A percentile compares a stretch with the other conserved stretches of the same genome.
These are phyloP conservation scores for Zizania palustris DNA, from an alignment of 202 grass and related monocot species.

Conservation along the genomic window DNA sequence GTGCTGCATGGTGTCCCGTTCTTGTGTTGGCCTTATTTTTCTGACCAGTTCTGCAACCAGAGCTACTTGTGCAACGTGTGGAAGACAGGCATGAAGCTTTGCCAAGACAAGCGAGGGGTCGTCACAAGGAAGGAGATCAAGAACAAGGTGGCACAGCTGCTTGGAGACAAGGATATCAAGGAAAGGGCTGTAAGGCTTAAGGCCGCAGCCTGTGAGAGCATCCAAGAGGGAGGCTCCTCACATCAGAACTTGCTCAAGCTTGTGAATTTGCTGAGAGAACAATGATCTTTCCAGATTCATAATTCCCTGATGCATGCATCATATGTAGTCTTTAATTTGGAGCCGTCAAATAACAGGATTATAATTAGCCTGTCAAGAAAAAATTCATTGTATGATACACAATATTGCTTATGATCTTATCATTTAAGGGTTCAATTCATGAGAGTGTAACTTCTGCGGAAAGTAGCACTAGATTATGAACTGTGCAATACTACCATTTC, in stretches of 20 bases:
- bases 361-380: neutral
- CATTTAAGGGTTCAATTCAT: no score
- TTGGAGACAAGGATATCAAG: constrained; percentile 49
- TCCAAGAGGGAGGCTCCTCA: constrained; percentile 53
- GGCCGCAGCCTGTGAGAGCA: constrained; percentile 39
- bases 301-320: neutral
- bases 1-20: constrained; percentile 48
- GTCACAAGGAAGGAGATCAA: constrained; percentile 44
- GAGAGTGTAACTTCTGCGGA: no score
- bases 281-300: neutral
- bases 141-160: constrained; percentile 40
- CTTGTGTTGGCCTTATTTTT: constrained; percentile 63
- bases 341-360: neutral
- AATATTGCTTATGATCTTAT: neutral
- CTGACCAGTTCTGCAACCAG: constrained; percentile 63
- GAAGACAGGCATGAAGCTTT: constrained; percentile 49
- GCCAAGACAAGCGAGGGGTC: constrained; percentile 36
- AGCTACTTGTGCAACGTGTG: constrained; percentile 58
- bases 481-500: no score
- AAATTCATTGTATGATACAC: neutral
- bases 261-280: constrained; percentile 49
- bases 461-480: no score
- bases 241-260: constrained; percentile 57
- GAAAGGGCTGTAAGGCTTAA: constrained; percentile 48
- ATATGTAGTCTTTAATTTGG: neutral